Conservation (phyloP, 805 yeast species). For the Diddensiella santjacobensis region DNA sequence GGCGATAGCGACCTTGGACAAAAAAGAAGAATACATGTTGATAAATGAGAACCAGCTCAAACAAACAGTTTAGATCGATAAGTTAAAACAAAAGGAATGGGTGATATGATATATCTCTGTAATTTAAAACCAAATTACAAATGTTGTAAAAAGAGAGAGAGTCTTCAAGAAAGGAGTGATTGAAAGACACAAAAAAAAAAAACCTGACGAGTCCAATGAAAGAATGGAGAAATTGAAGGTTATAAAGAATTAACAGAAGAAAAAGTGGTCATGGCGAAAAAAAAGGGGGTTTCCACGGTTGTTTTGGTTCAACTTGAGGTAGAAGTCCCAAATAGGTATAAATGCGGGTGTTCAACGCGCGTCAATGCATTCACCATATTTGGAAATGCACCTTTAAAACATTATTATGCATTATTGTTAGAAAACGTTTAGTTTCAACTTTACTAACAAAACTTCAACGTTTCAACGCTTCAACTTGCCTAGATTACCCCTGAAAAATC, state of each 20-base stretch:
- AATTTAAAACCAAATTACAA: too few relatives aligned
- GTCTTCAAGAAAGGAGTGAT: slow-evolving; percentile 3
- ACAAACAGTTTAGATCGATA: neutral
- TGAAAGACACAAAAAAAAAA: neutral
- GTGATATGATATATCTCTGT: neutral
- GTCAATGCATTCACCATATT: too few relatives aligned
- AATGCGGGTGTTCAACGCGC: too few relatives aligned
- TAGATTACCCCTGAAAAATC: too few relatives aligned
- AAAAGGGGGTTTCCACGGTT: neutral
- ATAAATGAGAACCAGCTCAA: slow-evolving; percentile 14
- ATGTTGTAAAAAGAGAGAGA: too few relatives aligned
- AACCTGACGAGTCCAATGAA: neutral
- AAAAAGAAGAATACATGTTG: slow-evolving; percentile 10
- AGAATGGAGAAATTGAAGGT: neutral
- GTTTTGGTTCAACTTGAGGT: too few relatives aligned
- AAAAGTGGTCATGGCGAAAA: neutral
- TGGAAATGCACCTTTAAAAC: too few relatives aligned
- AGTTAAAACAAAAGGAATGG: neutral
- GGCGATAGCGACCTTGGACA: slow-evolving; percentile 22
- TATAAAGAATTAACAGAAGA: neutral
- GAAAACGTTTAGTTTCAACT: neutral
- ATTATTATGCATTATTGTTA: neutral
- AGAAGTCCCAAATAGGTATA: too few relatives aligned
- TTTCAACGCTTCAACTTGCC: too few relatives aligned
- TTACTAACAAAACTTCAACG: neutral